Evolutionary conservation across 1,139 yeast genomes (phyloP).

Genomic region (Wickerhamomyces sp.): DNA sequence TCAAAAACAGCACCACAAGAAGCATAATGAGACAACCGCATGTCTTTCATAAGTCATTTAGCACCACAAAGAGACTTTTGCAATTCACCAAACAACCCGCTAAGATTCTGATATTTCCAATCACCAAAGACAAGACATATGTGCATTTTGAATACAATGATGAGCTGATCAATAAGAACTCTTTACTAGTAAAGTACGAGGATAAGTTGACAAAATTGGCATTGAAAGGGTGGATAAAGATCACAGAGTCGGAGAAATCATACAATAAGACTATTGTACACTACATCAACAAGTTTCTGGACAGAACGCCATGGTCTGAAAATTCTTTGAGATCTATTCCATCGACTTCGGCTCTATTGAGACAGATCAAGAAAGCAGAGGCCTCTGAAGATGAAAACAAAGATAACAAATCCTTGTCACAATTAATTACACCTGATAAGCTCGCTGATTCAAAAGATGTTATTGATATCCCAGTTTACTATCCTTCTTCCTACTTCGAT

Average conservation of each 20-base stretch:
- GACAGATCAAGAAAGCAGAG: slow-evolving; percentile 12
- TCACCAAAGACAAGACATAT: slow-evolving; percentile 50
- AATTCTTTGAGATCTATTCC: slow-evolving; percentile 47
- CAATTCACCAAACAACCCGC: slow-evolving; percentile 11
- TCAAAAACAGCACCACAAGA: too few species aligned
- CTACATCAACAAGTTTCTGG: slow-evolving; percentile 35
- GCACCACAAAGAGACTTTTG: too few species aligned
- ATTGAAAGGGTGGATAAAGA: slow-evolving; percentile 39
- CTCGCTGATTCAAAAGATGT: slow-evolving; percentile 1
- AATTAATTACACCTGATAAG: slow-evolving; percentile 2
- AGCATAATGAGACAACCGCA: too few species aligned
- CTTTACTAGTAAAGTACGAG: slow-evolving; percentile 28
- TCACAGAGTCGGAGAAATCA: slow-evolving; percentile 36
- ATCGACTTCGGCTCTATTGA: slow-evolving; percentile 27
- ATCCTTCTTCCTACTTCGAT: slow-evolving; percentile 22
- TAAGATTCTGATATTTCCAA: slow-evolving; percentile 44
- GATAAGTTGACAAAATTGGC: slow-evolving; percentile 41
- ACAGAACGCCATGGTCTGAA: slow-evolving; percentile 47
- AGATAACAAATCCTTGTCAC: slow-evolving; percentile 1
- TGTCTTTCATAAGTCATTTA: neutral
- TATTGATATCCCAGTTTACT: slow-evolving; percentile 22
- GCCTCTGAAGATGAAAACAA: slow-evolving; percentile 1
- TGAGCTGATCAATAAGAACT: slow-evolving; percentile 26
- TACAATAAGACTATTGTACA: slow-evolving; percentile 39
- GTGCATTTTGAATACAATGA: slow-evolving; percentile 55